A percentile compares a stretch with the other conserved stretches of the same genome.
phyloP scores from a whole-genome alignment of 352 stramenopile genomes.

The Phytophthora aleatoria region DNA sequence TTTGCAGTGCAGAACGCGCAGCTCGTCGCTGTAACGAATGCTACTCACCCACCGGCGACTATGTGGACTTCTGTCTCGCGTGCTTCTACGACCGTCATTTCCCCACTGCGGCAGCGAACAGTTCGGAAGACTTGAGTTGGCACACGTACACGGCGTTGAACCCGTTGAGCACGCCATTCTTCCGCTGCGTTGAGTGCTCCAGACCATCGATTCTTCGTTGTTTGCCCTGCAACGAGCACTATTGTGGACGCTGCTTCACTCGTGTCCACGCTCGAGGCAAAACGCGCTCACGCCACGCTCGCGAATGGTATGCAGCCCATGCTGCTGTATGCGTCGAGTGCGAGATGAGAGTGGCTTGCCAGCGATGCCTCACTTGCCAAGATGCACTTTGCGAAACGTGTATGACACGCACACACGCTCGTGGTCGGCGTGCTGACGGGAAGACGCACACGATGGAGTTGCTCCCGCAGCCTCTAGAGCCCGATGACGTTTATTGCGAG shows the following conservation, averaged over 20 bases:
- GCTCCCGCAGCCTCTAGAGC: constrained; percentile 52
- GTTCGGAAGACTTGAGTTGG: constrained; percentile 39
- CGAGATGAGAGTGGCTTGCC: constrained; percentile 65
- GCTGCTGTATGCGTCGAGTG: constrained; percentile 76
- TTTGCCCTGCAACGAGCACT: constrained; percentile 78
- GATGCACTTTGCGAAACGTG: constrained; percentile 76
- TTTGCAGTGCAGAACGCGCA: constrained; percentile 63
- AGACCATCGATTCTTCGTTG: constrained; percentile 64
- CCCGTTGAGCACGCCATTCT: constrained; percentile 33
- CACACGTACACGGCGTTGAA: constrained; percentile 70
- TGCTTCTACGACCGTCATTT: constrained; percentile 75
- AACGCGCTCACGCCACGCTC: constrained; percentile 52
- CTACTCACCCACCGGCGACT: constrained; percentile 60
- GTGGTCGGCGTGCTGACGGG: constrained; percentile 38
- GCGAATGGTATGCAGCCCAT: constrained; percentile 63
- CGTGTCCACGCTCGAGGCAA: constrained; percentile 70
- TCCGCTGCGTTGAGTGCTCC: constrained; percentile 80
- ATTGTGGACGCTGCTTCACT: constrained; percentile 78
- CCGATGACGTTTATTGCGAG: constrained; percentile 58
- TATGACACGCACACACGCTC: constrained; percentile 60
- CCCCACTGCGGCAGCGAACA: constrained; percentile 25
- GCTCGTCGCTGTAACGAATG: constrained; percentile 76
- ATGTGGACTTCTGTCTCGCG: constrained; percentile 72
- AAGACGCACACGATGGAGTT: constrained; percentile 50
- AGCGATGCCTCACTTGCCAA: constrained; percentile 65